Percentiles rank a stretch among this genome's conserved stretches.
phyloP scores from a whole-genome alignment of 2,329 filamentous ascomycete species.

The Aspergillus transmontanensis region DNA sequence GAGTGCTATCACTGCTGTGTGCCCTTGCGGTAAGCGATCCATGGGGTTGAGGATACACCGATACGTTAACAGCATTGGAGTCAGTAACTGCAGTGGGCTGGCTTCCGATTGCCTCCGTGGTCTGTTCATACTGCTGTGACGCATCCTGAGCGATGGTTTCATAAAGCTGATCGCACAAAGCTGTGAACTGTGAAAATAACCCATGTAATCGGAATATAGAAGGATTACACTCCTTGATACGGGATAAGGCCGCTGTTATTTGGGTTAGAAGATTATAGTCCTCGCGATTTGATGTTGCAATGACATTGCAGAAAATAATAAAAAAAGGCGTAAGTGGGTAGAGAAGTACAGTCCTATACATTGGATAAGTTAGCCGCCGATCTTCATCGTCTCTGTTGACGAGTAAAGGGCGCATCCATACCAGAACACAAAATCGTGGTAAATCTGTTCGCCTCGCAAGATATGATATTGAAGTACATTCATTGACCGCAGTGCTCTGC shows the following conservation, averaged over 20 bases:
- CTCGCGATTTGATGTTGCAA: constrained; percentile 2
- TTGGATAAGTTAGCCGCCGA: neutral
- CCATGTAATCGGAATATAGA: neutral
- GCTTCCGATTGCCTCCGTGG: neutral
- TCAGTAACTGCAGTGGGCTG: neutral
- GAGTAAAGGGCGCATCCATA: neutral
- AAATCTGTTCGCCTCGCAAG: neutral
- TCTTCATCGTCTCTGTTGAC: neutral
- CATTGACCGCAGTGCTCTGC: neutral
- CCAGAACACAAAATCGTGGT: neutral
- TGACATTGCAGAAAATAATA: constrained; percentile 3
- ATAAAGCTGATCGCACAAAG: neutral
- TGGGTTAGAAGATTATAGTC: constrained; percentile 1
- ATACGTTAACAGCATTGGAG: neutral
- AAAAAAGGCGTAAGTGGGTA: constrained; percentile 2
- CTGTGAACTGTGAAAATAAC: neutral
- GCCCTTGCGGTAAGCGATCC: neutral
- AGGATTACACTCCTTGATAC: constrained; percentile 1
- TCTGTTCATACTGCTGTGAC: neutral
- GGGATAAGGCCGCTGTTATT: constrained; percentile 1
- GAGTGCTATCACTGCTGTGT: neutral
- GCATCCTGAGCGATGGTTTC: neutral
- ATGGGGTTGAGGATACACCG: neutral
- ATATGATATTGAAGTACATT: neutral
- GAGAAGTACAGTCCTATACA: neutral